A percentile compares a stretch with the other conserved stretches of the same genome.
Conservation (phyloP, 306 rosid genomes). For the Quercus wislizeni region DNA sequence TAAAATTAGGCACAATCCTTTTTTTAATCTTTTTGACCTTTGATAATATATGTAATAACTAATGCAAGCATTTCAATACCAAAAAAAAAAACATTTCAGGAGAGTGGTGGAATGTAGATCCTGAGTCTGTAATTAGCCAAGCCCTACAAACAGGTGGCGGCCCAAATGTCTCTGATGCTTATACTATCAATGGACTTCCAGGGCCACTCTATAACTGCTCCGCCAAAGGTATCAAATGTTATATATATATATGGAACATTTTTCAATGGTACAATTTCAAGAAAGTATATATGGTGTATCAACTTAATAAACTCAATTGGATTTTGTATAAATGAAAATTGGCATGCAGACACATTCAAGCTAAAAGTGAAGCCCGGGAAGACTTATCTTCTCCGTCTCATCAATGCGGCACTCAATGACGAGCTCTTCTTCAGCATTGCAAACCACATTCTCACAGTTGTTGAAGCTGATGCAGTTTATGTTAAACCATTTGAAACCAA, state of each 20-base stretch:
- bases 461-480: slow-evolving; percentile 5
- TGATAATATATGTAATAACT: too few species aligned
- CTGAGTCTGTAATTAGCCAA: slow-evolving; percentile 3
- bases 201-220: slow-evolving; percentile 6
- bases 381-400: not conserved
- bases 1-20: too few species aligned
- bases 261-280: not conserved
- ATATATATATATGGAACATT: not conserved
- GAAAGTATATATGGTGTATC: not conserved
- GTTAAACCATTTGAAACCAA: slow-evolving; percentile 7
- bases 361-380: slow-evolving; percentile 6
- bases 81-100: not conserved
- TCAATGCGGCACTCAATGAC: not conserved
- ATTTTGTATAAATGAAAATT: not conserved
- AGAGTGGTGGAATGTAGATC: slow-evolving; percentile 8
- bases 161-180: slow-evolving; percentile 1
- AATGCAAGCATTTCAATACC: too few species aligned
- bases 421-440: slow-evolving; percentile 12
- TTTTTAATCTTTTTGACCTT: too few species aligned
- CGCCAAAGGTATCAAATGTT: not conserved
- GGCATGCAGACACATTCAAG: slow-evolving; percentile 3
- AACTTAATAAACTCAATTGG: not conserved
- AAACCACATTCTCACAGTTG: slow-evolving; percentile 5
- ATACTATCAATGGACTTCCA: slow-evolving; percentile 4
- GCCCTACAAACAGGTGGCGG: slow-evolving; percentile 14